Evolutionary conservation across 2,329 filamentous ascomycete genomes (phyloP).

Genomic region (Exophiala alcalophila): DNA sequence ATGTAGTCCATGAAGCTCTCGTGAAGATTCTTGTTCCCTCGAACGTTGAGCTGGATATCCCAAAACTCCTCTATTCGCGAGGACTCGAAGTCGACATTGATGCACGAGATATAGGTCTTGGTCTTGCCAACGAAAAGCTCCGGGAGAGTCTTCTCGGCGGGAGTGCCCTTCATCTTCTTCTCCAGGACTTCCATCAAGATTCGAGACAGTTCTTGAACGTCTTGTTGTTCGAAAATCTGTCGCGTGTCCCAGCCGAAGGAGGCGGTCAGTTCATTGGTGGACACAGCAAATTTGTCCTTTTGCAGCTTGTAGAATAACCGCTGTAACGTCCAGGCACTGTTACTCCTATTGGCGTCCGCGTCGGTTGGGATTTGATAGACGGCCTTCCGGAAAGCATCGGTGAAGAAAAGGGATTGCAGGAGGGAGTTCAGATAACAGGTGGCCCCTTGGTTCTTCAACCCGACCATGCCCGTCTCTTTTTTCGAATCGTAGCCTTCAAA

Average conservation of each 20-base stretch:
- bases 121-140: constrained; percentile 95
- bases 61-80: constrained; percentile 96
- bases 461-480: constrained; percentile 95
- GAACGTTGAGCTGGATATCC: constrained; percentile 97
- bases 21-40: constrained; percentile 85
- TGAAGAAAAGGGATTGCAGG: constrained; percentile 80
- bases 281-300: constrained; percentile 76
- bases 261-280: constrained; percentile 88
- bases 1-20: constrained; percentile 97
- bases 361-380: constrained; percentile 97
- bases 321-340: constrained; percentile 92
- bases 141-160: constrained; percentile 81
- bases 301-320: constrained; percentile 93
- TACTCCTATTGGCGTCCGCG: constrained; percentile 72
- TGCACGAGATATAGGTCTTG: constrained; percentile 98
- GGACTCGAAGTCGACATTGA: constrained; percentile 96
- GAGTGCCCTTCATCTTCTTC: constrained; percentile 95
- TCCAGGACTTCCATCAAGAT: constrained; percentile 98
- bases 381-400: constrained; percentile 92
- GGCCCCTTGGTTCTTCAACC: constrained; percentile 92
- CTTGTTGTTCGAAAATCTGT: constrained; percentile 98
- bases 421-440: constrained; percentile 86
- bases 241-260: constrained; percentile 98
- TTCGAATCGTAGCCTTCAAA: constrained; percentile 83
- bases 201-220: constrained; percentile 93